Evolutionary conservation across 2,329 filamentous ascomycete species (phyloP), one percentile per base, ranked within the genome.

Genomic region (Xenoacremonium recifei): DNA sequence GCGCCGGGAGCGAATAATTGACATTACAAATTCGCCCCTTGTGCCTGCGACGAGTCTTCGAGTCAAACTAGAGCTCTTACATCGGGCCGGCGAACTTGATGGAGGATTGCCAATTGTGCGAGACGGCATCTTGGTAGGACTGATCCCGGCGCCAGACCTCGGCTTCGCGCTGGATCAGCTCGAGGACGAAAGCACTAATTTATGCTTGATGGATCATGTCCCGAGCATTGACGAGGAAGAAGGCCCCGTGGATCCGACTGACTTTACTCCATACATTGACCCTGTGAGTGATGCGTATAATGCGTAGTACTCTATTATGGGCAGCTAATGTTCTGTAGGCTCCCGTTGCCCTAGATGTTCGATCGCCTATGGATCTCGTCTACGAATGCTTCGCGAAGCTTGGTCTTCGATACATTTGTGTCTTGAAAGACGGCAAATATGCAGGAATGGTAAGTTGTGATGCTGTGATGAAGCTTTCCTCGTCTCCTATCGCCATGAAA

Each of bases 381-480:
- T 96, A 96, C 58, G 93, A 99, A 62, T 92, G 90, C 58, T 99
- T 97, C 63, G 87, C 89, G 37, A 99, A 99, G 67, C 74, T 99
- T 7, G 93, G 93, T 2, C 67, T 99, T 51, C 77, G 93, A 48
- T 97, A 96, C 65, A 85, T 99, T 37, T 97, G 93, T 62, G 90
- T 96, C 4, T 71, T 93, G 19, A 80, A 79, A 41, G 84, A 96
- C 51, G 93, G 93, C 18, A 82, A 81, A 47, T 99, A 89, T 67
- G 87, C 87, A 3, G 93, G 93, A 48, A 79, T 99, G 75, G 89
- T 95, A 65, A 71, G 82, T 70, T 12, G 31, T 6, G 7, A 16
- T 4, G n/a, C n/a, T n/a, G n/a, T n/a, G n/a, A n/a, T n/a, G n/a
- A n/a, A n/a, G n/a, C n/a, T n/a, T n/a, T n/a, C n/a, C n/a, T n/a